Conservation (phyloP, 2,329 filamentous ascomycete genomes). For the Diaporthe citrichinensis region DNA sequence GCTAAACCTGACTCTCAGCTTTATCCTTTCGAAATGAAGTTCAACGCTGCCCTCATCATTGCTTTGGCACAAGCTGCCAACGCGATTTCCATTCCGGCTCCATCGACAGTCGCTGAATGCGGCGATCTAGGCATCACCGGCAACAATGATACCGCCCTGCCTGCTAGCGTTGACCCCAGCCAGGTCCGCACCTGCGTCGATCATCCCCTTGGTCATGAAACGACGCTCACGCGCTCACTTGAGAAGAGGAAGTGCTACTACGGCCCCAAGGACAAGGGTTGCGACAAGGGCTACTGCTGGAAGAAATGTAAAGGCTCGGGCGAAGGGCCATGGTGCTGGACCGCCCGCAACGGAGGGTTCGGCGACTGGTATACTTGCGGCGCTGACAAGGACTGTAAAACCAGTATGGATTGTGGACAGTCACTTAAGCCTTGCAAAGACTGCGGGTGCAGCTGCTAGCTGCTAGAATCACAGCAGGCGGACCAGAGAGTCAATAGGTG, state of each 20-base stretch:
- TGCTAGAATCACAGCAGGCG: background rate
- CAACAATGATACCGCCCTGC: no score
- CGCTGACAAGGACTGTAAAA: background rate
- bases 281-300: background rate
- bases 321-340: background rate
- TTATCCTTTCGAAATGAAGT: no score
- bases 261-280: background rate
- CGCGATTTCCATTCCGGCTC: no score
- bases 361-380: background rate
- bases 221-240: background rate
- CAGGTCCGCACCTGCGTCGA: no score
- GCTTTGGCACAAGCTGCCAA: no score
- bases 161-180: no score
- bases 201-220: background rate
- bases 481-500: background rate
- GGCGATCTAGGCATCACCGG: no score
- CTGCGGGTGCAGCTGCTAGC: background rate
- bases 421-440: fast-evolving
- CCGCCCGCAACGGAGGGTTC: background rate
- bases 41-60: no score
- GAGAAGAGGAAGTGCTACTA: background rate
- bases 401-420: background rate
- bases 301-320: background rate
- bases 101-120: no score
- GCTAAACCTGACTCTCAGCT: no score